Evolutionary conservation across 257 asterid species (phyloP).

Genomic region (Solanum gandarillasii): DNA sequence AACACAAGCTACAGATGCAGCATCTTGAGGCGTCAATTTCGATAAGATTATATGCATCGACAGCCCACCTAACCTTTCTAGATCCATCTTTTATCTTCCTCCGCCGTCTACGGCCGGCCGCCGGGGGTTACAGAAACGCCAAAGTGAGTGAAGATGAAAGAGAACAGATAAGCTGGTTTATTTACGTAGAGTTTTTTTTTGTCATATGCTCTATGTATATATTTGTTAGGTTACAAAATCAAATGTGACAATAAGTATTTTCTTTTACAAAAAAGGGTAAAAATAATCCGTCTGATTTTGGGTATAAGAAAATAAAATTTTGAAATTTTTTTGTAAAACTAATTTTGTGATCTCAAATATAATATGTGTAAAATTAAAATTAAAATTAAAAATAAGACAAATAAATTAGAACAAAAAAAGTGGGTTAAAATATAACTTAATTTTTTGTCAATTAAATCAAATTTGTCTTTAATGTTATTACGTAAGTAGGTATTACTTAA

Average conservation of each 20-base stretch:
- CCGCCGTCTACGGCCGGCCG: neutral
- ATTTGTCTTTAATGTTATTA: neutral
- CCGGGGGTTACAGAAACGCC: neutral
- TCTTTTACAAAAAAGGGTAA: neutral
- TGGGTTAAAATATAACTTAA: neutral
- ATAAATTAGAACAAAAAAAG: fast-evolving
- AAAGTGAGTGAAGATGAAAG: neutral
- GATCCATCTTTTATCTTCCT: constrained; percentile 21
- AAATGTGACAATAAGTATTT: neutral
- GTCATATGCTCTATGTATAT: too few relatives aligned
- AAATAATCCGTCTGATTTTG: neutral
- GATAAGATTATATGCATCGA: constrained; percentile 62
- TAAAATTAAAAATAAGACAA: neutral
- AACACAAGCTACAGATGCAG: constrained; percentile 54
- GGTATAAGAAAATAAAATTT: too few relatives aligned
- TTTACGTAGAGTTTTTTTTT: neutral
- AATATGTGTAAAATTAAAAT: too few relatives aligned
- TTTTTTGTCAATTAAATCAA: neutral
- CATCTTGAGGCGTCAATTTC: constrained; percentile 49
- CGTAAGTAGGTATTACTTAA: too few relatives aligned
- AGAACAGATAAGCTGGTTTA: neutral
- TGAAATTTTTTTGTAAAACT: too few relatives aligned
- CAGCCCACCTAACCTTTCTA: constrained; percentile 61
- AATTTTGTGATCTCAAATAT: too few relatives aligned
- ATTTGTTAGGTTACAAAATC: neutral